Evolutionary conservation across 2,329 filamentous ascomycete species (phyloP), one percentile per base, ranked within the genome.

Genomic region (Fusarium floridanum): DNA sequence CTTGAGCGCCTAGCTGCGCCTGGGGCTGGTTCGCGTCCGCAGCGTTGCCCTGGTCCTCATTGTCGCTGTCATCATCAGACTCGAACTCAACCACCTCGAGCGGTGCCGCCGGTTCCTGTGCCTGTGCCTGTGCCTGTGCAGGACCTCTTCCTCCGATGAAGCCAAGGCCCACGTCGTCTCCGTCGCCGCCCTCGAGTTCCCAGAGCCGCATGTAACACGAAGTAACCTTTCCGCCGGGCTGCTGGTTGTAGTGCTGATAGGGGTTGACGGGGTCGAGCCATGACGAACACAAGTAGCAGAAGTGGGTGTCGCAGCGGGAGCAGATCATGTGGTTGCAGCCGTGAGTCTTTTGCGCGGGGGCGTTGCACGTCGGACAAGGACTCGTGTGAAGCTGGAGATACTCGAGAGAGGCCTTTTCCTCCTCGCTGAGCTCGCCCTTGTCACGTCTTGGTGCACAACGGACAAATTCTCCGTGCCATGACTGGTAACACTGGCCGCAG

Each of bases 321-420:
- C 96, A 98, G 60, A 92, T 94, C 95, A 98, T 98, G 83, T 98
- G 95, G 83, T 98, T 98, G 87, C 97, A 99, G 43, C 97, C 97
- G 80, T 94, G 91, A 2, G 93, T 94, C 86, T 99, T 99, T 81
- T 98, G 94, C 24, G 92, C 93, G 0, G 94, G 94, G 1, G 93
- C 92, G 34, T 88, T 91, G 84, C 97, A 99, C 5, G 95, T 96
- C 12, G 97, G 95, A 80, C 97, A 99, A 1, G 93, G 91, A 12
- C 95, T 95, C 0, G 95, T 97, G 84, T 98, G 92, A 71, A 91
- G 84, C 59, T 90, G 87, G 76, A 99, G 87, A 81, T 97, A 99
- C 67, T 97, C 93, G 73, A 97, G 87, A 3, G 94, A 95, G 0
- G 95, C 95, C 80, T 94, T 92, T 77, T 98, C 95, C 81, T 98